A percentile compares a stretch with the other conserved stretches of the same genome.
These are phyloP conservation scores for Pascua sp. DNA, from an alignment of 1,284 basidiomycete species.

Conservation along the genomic window DNA sequence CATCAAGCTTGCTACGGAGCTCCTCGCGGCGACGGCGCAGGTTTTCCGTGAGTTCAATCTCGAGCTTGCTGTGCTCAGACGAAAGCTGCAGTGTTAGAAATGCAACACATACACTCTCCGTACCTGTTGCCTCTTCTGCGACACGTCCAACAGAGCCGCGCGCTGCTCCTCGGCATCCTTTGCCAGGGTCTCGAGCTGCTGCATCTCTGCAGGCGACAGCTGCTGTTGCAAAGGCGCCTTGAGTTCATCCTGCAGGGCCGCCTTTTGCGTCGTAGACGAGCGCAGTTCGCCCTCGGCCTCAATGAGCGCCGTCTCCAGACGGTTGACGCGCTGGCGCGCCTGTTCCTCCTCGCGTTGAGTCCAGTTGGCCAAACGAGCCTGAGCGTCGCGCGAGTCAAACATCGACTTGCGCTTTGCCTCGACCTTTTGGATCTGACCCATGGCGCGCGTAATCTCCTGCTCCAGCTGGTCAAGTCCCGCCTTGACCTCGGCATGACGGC, in stretches of 20 bases:
- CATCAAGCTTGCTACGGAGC: slow-evolving; percentile 69
- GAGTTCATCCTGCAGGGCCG: slow-evolving; percentile 69
- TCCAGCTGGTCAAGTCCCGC: slow-evolving; percentile 67
- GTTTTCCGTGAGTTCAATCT: slow-evolving; percentile 91
- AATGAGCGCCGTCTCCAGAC: slow-evolving; percentile 65
- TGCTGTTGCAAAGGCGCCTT: slow-evolving; percentile 69
- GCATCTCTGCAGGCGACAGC: slow-evolving; percentile 69
- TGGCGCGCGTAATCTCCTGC: slow-evolving; percentile 76
- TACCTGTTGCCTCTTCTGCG: slow-evolving; percentile 69
- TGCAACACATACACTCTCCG: slow-evolving; percentile 27
- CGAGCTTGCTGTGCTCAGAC: slow-evolving; percentile 71
- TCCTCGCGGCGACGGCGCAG: slow-evolving; percentile 75
- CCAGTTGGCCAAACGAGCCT: slow-evolving; percentile 62
- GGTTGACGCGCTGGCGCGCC: slow-evolving; percentile 60
- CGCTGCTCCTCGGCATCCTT: slow-evolving; percentile 72
- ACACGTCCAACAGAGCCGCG: slow-evolving; percentile 65
- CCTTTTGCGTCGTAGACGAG: slow-evolving; percentile 49
- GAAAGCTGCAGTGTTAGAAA: slow-evolving; percentile 58
- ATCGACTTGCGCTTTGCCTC: slow-evolving; percentile 69
- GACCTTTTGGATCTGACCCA: slow-evolving; percentile 70
- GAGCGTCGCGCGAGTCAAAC: slow-evolving; percentile 63
- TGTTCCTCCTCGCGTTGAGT: slow-evolving; percentile 70
- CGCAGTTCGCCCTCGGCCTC: slow-evolving; percentile 68
- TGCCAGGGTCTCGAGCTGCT: slow-evolving; percentile 65
- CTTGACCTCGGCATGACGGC: slow-evolving; percentile 70